Evolutionary conservation across 495 filamentous ascomycete genomes (phyloP).

Genomic region (Entonaema liquescens): DNA sequence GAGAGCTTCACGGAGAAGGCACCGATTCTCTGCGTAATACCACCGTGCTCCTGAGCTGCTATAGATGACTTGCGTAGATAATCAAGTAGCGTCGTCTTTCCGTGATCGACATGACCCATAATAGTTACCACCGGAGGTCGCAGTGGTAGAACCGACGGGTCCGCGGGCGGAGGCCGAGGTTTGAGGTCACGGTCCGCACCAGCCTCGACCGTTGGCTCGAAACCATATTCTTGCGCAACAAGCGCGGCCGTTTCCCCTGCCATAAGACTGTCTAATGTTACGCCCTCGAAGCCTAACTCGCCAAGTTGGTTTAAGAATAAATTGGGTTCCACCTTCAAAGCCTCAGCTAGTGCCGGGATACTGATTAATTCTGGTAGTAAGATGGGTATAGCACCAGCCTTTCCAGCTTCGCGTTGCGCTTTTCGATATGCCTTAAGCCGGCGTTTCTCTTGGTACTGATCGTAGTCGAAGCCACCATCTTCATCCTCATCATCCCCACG

Average conservation of each 20-base stretch:
- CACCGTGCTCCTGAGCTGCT: constrained; percentile 89
- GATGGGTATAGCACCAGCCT: constrained; percentile 56
- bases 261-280: constrained; percentile 80
- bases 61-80: constrained; percentile 93
- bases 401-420: constrained; percentile 48
- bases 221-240: constrained; percentile 92
- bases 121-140: constrained; percentile 97
- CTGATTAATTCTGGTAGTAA: constrained; percentile 91
- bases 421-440: constrained; percentile 50
- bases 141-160: constrained; percentile 71
- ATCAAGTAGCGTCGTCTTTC: constrained; percentile 96
- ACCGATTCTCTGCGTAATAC: constrained; percentile 98
- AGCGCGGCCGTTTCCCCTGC: constrained; percentile 90
- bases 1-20: constrained; percentile 95
- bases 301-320: constrained; percentile 78
- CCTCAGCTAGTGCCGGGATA: constrained; percentile 81
- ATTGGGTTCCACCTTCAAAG: constrained; percentile 72
- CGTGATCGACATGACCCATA: constrained; percentile 99
- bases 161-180: constrained; percentile 74
- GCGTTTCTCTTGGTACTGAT: constrained; percentile 49
- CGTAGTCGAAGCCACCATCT: constrained; percentile 47
- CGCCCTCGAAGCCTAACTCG: constrained; percentile 84
- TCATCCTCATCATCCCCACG: constrained; percentile 38
- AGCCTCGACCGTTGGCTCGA: constrained; percentile 83
- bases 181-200: constrained; percentile 72